Conservation (phyloP, 2,329 filamentous ascomycete species). For the Magnaporthales sp. region DNA sequence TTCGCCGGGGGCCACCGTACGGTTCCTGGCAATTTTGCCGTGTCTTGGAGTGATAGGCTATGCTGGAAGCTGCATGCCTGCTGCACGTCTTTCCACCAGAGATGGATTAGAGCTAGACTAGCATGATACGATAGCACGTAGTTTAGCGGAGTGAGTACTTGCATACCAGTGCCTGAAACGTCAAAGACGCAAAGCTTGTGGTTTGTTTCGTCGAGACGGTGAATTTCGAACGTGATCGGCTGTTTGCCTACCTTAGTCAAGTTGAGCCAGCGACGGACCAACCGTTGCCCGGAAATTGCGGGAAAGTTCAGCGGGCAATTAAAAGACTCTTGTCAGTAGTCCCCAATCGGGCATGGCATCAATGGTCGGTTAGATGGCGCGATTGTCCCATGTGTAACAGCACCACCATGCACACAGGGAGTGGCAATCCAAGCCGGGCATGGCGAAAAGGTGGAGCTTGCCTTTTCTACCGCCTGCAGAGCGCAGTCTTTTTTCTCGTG, state of each 20-base stretch:
- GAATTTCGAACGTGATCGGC: neutral
- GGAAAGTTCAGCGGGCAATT: neutral
- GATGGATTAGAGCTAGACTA: too few species aligned
- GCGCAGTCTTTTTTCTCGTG: neutral
- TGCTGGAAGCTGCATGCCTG: neutral
- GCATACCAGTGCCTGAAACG: neutral
- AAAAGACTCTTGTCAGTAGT: neutral
- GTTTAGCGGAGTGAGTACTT: neutral
- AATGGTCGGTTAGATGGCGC: constrained; percentile 18
- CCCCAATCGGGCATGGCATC: constrained; percentile 15
- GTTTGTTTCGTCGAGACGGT: neutral
- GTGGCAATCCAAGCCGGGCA: neutral
- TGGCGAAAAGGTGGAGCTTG: neutral
- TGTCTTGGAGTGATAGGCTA: neutral
- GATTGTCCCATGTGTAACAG: constrained; percentile 11
- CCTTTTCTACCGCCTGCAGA: neutral
- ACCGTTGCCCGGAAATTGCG: neutral
- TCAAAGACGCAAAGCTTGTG: neutral
- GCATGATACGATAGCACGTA: too few species aligned
- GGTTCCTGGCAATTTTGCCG: neutral
- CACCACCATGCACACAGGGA: neutral
- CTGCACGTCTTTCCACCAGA: too few species aligned
- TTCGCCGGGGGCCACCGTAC: neutral
- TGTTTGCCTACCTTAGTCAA: neutral
- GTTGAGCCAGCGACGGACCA: neutral